Conservation (phyloP, 495 filamentous ascomycete species). For the Pyronema domesticum region DNA sequence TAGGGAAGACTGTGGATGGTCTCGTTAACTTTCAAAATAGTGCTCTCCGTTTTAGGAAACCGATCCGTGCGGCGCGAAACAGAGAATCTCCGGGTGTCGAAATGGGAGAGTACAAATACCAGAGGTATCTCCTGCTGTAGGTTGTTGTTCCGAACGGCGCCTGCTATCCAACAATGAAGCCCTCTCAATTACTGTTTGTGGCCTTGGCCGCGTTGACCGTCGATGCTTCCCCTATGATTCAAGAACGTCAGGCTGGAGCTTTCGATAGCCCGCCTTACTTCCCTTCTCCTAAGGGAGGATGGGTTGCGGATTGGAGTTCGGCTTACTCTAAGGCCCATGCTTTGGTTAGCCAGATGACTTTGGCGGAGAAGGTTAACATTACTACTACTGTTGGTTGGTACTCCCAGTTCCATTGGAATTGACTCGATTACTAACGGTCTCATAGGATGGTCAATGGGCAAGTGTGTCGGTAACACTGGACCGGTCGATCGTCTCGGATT, state of each 20-base stretch:
- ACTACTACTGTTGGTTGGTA: neutral
- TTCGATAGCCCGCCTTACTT: conserved; percentile 53
- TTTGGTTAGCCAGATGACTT: conserved; percentile 43
- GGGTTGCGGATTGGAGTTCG: conserved; percentile 33
- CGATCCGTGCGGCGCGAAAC: too few relatives aligned
- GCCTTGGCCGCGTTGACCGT: neutral
- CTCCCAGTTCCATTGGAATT: neutral
- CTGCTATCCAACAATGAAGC: neutral
- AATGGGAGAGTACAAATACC: too few relatives aligned
- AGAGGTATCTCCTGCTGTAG: too few relatives aligned
- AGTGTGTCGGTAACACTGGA: conserved; percentile 51
- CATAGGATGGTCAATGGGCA: conserved; percentile 37
- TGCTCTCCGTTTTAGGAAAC: too few relatives aligned
- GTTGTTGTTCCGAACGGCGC: too few relatives aligned
- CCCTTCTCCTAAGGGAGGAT: conserved; percentile 42
- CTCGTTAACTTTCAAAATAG: too few relatives aligned
- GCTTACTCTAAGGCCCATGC: conserved; percentile 43
- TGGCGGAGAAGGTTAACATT: conserved; percentile 37
- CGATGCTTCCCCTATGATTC: neutral
- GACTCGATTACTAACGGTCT: conserved; percentile 54
- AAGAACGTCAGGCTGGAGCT: neutral
- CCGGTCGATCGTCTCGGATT: conserved; percentile 13
- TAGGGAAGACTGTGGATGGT: too few relatives aligned
- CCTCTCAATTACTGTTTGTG: neutral
- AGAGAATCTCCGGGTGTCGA: too few relatives aligned